Evolutionary conservation across 768 basidiomycete genomes (phyloP), one percentile per base, ranked within the genome.

Genomic region (Phylloporus sp.): DNA sequence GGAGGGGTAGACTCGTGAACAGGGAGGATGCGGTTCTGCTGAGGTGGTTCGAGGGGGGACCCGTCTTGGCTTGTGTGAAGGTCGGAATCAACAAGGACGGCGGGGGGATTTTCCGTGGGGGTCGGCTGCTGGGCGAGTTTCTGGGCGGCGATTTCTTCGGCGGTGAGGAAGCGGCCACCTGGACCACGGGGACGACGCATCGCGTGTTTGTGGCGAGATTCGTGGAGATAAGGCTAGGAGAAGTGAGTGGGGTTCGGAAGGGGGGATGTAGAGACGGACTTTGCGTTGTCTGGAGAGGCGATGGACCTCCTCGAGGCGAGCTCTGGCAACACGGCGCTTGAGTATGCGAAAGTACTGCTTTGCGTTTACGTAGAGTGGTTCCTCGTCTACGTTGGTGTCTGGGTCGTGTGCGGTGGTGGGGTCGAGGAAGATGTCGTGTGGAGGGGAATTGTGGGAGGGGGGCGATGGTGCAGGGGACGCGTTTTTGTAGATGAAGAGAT

Each of bases 281-380:
- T 99, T 98, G 64, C 96, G 78, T 66, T 95, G 89, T 56, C 85
- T 78, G 48, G 91, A 93, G 53, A 99, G 79, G 53, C 91, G 78
- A 56, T 96, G 93, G 43, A 98, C 77, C 68, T 98, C 95, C 60
- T 96, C 94, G 42, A 97, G 76, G 39, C 96, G 78, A 4, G 91
- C 90, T 35, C 95, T 73, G 6, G 95, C 93, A 56, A 89, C 80
- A 46, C 96, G 79, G 53, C 96, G 79, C 73, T 98, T 97, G 68
- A 99, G 80, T 60, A 99, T 98, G 63, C 96, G 89, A 59, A 94
- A 92, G 66, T 98, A 99, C 70, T 99, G 96, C 65, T 99, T 99
- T 49, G 96, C 95, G 59, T 99, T 99, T 49, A 99, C 96, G 71
- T 97, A 97, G 56, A 99, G 83, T 22, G 96, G 95, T 66, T 99